Percentiles rank a stretch among this genome's conserved stretches.
Evolutionary conservation across 2,329 filamentous ascomycete species (phyloP).

Genomic region (Aspergillus quadrilineatus): DNA sequence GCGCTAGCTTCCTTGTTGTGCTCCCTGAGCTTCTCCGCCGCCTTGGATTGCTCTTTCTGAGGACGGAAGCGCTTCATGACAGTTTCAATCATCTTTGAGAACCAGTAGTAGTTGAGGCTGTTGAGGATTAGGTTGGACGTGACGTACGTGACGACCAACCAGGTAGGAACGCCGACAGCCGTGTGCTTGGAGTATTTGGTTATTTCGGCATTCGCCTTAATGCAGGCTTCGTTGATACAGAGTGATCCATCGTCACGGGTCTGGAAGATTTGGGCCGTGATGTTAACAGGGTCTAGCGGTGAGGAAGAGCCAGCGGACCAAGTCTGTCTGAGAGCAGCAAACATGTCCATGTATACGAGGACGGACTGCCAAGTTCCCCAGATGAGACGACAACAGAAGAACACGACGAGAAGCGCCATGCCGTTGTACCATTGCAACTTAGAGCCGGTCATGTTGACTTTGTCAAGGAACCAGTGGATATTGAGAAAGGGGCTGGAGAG

Average conservation of each 20-base stretch:
- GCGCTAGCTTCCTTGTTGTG: conserved; percentile 14
- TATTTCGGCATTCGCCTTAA: conserved; percentile 46
- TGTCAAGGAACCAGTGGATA: conserved; percentile 70
- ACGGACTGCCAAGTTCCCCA: conserved; percentile 63
- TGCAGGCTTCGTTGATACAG: conserved; percentile 41
- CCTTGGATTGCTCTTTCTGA: conserved; percentile 19
- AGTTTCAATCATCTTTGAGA: conserved; percentile 66
- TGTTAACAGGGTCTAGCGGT: conserved; percentile 29
- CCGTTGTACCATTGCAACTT: conserved; percentile 64
- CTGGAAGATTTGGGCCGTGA: conserved; percentile 37
- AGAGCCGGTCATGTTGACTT: conserved; percentile 63
- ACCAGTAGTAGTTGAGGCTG: conserved; percentile 65
- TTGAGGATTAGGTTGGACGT: conserved; percentile 61
- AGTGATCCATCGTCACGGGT: conserved; percentile 34
- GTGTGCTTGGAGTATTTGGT: conserved; percentile 49
- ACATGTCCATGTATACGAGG: conserved; percentile 61
- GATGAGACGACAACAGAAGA: conserved; percentile 62
- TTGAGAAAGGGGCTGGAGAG: conserved; percentile 66
- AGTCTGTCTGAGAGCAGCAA: conserved; percentile 49
- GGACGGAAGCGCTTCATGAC: conserved; percentile 60
- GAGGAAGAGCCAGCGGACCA: conserved; percentile 33
- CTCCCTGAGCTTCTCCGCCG: conserved; percentile 18
- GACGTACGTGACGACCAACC: conserved; percentile 60
- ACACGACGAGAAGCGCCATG: conserved; percentile 57
- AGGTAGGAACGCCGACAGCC: conserved; percentile 51